phyloP scores from a whole-genome alignment of 768 basidiomycete species.

The Amanita molliuscula region DNA sequence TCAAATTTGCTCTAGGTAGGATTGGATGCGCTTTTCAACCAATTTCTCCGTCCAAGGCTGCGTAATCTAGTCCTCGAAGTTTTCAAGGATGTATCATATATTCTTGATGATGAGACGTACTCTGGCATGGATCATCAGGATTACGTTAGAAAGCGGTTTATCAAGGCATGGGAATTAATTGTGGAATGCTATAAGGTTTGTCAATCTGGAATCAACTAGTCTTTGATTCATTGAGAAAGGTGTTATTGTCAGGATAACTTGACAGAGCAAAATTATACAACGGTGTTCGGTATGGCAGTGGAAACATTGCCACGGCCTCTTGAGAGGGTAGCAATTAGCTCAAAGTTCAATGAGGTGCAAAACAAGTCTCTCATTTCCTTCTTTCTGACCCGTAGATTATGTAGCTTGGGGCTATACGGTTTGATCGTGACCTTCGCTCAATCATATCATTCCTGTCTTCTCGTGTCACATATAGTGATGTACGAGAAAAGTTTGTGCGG shows the following conservation, averaged over 20 bases:
- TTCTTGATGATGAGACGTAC: constrained; percentile 85
- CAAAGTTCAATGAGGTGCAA: constrained; percentile 80
- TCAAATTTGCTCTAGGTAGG: constrained; percentile 42
- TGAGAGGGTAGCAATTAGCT: constrained; percentile 77
- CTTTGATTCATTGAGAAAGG: not conserved
- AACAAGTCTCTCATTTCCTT: not conserved
- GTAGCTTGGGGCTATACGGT: constrained; percentile 91
- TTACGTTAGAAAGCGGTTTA: constrained; percentile 79
- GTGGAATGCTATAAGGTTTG: constrained; percentile 81
- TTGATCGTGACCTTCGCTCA: constrained; percentile 85
- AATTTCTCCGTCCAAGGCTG: constrained; percentile 79
- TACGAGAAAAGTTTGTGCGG: constrained; percentile 84
- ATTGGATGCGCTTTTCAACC: constrained; percentile 92
- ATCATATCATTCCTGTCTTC: constrained; percentile 76
- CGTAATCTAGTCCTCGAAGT: constrained; percentile 78
- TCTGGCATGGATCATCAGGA: constrained; percentile 79
- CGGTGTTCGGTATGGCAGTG: constrained; percentile 77
- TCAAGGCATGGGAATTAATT: constrained; percentile 78
- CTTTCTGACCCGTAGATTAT: not conserved
- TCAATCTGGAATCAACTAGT: not conserved
- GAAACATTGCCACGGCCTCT: constrained; percentile 89
- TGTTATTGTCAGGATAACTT: constrained; percentile 54
- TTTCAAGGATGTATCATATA: constrained; percentile 84
- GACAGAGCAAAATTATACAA: constrained; percentile 80
- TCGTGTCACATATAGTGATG: constrained; percentile 84